These are phyloP conservation scores for Exsudoporus floridanus DNA, from an alignment of 1,284 basidiomycete genomes.

Conservation along the genomic window DNA sequence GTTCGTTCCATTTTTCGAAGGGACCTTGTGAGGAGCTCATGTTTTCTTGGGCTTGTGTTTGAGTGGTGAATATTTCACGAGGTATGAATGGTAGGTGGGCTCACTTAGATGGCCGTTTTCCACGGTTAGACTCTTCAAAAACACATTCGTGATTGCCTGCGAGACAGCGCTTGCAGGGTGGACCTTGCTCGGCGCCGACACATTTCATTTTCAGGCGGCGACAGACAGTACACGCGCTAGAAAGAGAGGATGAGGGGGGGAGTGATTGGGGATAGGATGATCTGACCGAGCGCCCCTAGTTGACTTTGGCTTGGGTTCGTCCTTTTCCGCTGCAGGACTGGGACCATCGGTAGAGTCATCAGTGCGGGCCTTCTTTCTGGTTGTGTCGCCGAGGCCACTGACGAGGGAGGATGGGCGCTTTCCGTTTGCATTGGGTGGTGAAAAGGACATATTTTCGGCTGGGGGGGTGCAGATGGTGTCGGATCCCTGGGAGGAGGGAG, in stretches of 20 bases:
- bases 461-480: slow-evolving; percentile 73
- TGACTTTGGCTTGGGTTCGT: slow-evolving; percentile 76
- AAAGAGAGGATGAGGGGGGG: slow-evolving; percentile 9
- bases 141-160: slow-evolving; percentile 87
- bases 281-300: slow-evolving; percentile 82
- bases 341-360: slow-evolving; percentile 49
- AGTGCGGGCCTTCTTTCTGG: slow-evolving; percentile 58
- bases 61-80: slow-evolving; percentile 34
- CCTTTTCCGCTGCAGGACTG: slow-evolving; percentile 58
- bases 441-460: slow-evolving; percentile 55
- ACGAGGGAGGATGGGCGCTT: slow-evolving; percentile 62
- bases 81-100: slow-evolving; percentile 27
- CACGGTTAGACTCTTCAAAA: slow-evolving; percentile 93
- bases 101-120: slow-evolving; percentile 87
- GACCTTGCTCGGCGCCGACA: slow-evolving; percentile 89
- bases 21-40: slow-evolving; percentile 85
- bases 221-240: slow-evolving; percentile 90
- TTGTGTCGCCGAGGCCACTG: slow-evolving; percentile 41
- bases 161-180: slow-evolving; percentile 85
- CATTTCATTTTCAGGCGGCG: slow-evolving; percentile 98
- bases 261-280: neutral
- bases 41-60: slow-evolving; percentile 60
- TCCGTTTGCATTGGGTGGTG: slow-evolving; percentile 53
- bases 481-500: slow-evolving; percentile 73
- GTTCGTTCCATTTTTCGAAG: slow-evolving; percentile 91